Percentiles rank a stretch among this genome's conserved stretches.
Evolutionary conservation across 2,329 filamentous ascomycete genomes (phyloP).

Genomic region (Aureobasidium sp.): DNA sequence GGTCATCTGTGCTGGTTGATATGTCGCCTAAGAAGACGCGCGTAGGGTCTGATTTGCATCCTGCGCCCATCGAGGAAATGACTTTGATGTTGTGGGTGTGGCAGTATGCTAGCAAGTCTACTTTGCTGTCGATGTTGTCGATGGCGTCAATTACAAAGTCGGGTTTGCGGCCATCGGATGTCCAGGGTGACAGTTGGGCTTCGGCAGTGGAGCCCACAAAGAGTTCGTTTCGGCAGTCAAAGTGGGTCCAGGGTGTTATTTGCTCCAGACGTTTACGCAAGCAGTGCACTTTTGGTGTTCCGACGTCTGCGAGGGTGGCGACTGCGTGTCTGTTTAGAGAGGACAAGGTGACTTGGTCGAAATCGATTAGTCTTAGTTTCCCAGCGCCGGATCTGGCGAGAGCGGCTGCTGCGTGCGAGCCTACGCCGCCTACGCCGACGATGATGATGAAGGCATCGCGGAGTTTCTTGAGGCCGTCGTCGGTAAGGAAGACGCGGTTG

Average conservation of each 20-base stretch:
- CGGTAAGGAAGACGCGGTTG: slow-evolving; percentile 82
- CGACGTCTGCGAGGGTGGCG: slow-evolving; percentile 88
- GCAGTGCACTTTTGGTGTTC: slow-evolving; percentile 83
- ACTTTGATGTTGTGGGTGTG: slow-evolving; percentile 69
- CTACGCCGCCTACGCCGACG: slow-evolving; percentile 89
- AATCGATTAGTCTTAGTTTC: slow-evolving; percentile 85
- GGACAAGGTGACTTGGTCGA: slow-evolving; percentile 93
- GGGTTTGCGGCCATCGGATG: slow-evolving; percentile 51
- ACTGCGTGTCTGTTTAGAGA: slow-evolving; percentile 95
- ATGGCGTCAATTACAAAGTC: slow-evolving; percentile 96
- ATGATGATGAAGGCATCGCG: slow-evolving; percentile 78
- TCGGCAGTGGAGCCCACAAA: slow-evolving; percentile 64
- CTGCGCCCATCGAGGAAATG: slow-evolving; percentile 92
- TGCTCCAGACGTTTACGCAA: slow-evolving; percentile 73
- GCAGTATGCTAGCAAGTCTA: slow-evolving; percentile 83
- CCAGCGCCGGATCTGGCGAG: slow-evolving; percentile 83
- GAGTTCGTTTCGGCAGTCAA: slow-evolving; percentile 79
- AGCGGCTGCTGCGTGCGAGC: slow-evolving; percentile 81
- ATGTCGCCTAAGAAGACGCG: slow-evolving; percentile 88
- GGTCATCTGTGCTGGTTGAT: slow-evolving; percentile 77
- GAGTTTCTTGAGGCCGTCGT: slow-evolving; percentile 71
- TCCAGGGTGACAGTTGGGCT: slow-evolving; percentile 61
- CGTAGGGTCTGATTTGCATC: slow-evolving; percentile 82
- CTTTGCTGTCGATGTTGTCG: slow-evolving; percentile 97
- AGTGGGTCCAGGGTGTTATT: slow-evolving; percentile 84